A percentile compares a stretch with the other conserved stretches of the same genome.
These are phyloP conservation scores for Colletotrichum orchidophilum DNA, from an alignment of 2,329 filamentous ascomycete genomes.

Conservation along the genomic window DNA sequence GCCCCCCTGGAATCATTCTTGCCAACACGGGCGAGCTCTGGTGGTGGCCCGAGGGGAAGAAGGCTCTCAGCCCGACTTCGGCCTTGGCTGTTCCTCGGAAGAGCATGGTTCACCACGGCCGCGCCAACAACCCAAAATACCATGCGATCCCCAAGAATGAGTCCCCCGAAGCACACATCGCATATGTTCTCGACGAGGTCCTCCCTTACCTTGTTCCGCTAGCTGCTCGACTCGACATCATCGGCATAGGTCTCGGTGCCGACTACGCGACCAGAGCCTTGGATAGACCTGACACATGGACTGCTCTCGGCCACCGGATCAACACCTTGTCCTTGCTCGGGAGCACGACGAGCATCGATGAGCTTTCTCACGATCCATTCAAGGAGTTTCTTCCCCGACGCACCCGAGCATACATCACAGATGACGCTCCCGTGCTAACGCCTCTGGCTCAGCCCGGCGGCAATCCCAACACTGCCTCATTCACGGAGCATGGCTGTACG, in stretches of 20 bases:
- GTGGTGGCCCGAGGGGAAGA: conserved; percentile 75
- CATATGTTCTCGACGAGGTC: conserved; percentile 72
- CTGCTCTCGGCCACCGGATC: conserved; percentile 52
- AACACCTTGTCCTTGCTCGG: conserved; percentile 61
- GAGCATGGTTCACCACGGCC: conserved; percentile 68
- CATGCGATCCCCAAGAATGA: conserved; percentile 73
- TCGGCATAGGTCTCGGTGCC: conserved; percentile 76
- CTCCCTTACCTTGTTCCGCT: conserved; percentile 58
- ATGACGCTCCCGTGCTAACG: conserved; percentile 58
- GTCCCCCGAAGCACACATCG: conserved; percentile 68
- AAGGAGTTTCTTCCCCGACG: conserved; percentile 63
- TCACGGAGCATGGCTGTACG: conserved; percentile 67
- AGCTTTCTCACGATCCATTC: conserved; percentile 55
- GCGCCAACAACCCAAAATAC: conserved; percentile 58
- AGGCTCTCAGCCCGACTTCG: conserved; percentile 65
- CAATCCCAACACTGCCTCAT: conserved; percentile 49
- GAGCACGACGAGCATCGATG: conserved; percentile 49
- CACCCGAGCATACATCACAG: conserved; percentile 69
- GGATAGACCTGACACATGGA: conserved; percentile 62
- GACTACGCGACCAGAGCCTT: conserved; percentile 68
- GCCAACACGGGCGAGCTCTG: conserved; percentile 81
- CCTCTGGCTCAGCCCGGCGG: conserved; percentile 57
- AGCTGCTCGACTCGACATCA: conserved; percentile 70
- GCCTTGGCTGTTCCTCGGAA: conserved; percentile 69
- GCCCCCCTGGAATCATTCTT: conserved; percentile 71